Percentiles rank a stretch among this genome's conserved stretches.
Conservation (phyloP, 371 early-diverging fungal species). For the Circinella umbellata region DNA sequence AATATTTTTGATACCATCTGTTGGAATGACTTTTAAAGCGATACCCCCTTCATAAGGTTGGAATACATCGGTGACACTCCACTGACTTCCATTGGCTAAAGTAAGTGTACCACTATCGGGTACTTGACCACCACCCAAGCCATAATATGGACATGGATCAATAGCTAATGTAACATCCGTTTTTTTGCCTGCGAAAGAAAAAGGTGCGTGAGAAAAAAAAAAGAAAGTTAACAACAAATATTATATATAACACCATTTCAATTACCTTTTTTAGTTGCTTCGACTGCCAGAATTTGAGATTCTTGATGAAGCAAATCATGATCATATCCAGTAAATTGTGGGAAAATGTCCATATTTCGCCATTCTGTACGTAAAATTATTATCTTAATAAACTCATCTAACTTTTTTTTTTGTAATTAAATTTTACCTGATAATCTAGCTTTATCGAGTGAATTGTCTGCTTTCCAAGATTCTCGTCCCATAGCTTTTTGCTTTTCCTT, state of each 20-base stretch:
- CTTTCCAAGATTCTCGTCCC: conserved; percentile 66
- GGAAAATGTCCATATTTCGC: conserved; percentile 43
- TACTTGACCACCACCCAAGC: conserved; percentile 77
- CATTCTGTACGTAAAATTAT: conserved; percentile 33
- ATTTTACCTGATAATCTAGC: conserved; percentile 40
- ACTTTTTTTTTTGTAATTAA: background rate
- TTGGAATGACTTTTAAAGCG: conserved; percentile 33
- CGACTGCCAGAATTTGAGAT: conserved; percentile 54
- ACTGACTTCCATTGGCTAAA: conserved; percentile 51
- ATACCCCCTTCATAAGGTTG: conserved; percentile 63
- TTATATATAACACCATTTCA: background rate
- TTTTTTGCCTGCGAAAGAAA: conserved; percentile 6
- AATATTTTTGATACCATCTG: conserved; percentile 14
- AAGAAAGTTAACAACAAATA: background rate
- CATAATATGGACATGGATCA: conserved; percentile 79
- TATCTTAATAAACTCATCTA: background rate
- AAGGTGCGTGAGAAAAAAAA: background rate
- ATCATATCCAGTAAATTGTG: conserved; percentile 65
- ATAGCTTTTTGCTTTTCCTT: conserved; percentile 58
- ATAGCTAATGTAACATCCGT: conserved; percentile 57
- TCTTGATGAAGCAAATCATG: conserved; percentile 49
- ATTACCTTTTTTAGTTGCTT: conserved; percentile 44
- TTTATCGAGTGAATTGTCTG: conserved; percentile 32
- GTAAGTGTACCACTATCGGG: conserved; percentile 63
- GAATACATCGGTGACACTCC: conserved; percentile 57